Base-by-base conservation (phyloP, 2,329 filamentous ascomycete species). In the Cladosporium sp. region DNA sequence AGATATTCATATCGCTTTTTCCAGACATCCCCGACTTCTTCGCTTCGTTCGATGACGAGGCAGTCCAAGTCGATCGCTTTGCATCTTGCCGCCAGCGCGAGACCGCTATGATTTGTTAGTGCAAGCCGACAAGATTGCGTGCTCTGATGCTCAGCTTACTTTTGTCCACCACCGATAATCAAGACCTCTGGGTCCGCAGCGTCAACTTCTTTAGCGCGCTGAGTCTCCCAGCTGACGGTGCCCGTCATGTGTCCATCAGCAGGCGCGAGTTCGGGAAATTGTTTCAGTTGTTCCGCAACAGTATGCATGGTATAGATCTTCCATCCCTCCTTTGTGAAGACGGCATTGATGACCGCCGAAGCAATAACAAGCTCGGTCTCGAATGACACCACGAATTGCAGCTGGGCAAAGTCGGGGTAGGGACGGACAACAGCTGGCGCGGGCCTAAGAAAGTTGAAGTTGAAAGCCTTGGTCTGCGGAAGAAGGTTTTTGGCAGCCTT, bases 111-210 rank as follows among this genome's bases (percentile, higher is more conserved):
- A 4, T 13, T 29, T 27, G n/a, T 45, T 30, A 15, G 32, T 36
- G 16, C 35, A 35, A 4, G 16, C 30, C 19, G 30, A 3, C 30
- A 19, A n/a, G 42, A 36, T 12, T 13, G 12, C 13, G 12, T 33
- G n/a, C 4, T 7, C 12, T 5, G 32, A 7, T 33, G n/a, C 32
- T 33, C 13, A 33, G n/a, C 32, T 33, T 33, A 33, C 32, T 33
- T 53, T 53, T 67, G 65, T 1, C 65, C 65, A 77, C 33, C 3
- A 49, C 29, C 33, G 27, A 87, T 63, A 15, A 87, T 75, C 3
- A 87, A 52, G 0, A 86, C 83, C 0, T 70, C 67, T 0, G 84
- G 84, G 2, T 83, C 72, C 7, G 72, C 51, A 38, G 62, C 60
- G 0, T 60, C 13, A 22, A 67, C 65, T n/a, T 64, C 59, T 32